Evolutionary conservation across 768 basidiomycete species (phyloP).

Genomic region (Pulveroboletus sp.): DNA sequence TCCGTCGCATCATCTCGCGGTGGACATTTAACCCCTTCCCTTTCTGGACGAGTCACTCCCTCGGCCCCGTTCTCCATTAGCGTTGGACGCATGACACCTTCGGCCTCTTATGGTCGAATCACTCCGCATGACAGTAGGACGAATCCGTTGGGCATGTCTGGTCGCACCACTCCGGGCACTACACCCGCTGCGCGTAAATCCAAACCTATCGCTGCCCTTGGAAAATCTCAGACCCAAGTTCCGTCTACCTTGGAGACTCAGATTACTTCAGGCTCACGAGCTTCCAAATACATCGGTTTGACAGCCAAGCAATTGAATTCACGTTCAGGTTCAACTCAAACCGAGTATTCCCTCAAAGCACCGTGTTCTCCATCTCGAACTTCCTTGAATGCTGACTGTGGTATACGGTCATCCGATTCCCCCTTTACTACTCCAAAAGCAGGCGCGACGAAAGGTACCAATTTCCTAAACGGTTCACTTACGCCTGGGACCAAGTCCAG

Average conservation of each 20-base stretch:
- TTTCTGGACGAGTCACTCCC: slow-evolving; percentile 46
- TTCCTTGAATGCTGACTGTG: slow-evolving; percentile 37
- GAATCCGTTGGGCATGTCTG: slow-evolving; percentile 32
- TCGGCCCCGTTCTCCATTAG: slow-evolving; percentile 35
- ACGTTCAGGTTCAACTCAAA: slow-evolving; percentile 26
- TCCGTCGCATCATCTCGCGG: slow-evolving; percentile 76
- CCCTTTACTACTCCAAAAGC: slow-evolving; percentile 72
- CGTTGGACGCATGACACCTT: slow-evolving; percentile 58
- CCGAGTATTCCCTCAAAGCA: slow-evolving; percentile 24
- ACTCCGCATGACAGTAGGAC: slow-evolving; percentile 31
- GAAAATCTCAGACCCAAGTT: slow-evolving; percentile 31
- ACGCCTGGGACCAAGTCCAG: slow-evolving; percentile 30
- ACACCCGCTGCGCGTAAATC: slow-evolving; percentile 32
- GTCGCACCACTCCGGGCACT: slow-evolving; percentile 46
- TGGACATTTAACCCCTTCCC: slow-evolving; percentile 43
- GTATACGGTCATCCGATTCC: slow-evolving; percentile 41
- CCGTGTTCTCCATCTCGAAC: slow-evolving; percentile 37
- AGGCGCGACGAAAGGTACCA: slow-evolving; percentile 28
- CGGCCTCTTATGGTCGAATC: slow-evolving; percentile 44
- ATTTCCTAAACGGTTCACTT: slow-evolving; percentile 10
- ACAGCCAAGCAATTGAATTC: slow-evolving; percentile 78
- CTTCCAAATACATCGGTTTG: slow-evolving; percentile 80
- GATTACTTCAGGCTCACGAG: slow-evolving; percentile 81
- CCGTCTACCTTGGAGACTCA: slow-evolving; percentile 31
- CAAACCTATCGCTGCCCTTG: slow-evolving; percentile 31